Percentiles rank a stretch among this genome's conserved stretches.
Evolutionary conservation across 2,329 filamentous ascomycete genomes (phyloP).

Genomic region (Diplodia sapinea): DNA sequence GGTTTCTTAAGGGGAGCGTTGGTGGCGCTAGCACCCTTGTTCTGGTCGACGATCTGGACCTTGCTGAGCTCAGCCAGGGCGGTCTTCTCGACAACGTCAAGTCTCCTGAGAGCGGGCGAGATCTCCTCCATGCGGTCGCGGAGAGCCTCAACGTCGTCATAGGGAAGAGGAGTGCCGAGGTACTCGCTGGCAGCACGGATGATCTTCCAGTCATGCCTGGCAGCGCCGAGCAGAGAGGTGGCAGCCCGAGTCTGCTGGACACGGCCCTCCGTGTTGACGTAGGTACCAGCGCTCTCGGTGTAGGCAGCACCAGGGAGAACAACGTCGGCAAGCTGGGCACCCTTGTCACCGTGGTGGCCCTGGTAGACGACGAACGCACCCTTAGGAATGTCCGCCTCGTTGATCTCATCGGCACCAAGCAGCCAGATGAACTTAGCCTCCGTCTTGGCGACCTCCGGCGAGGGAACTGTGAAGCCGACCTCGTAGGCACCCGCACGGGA

Average conservation of each 20-base stretch:
- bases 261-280: conserved; percentile 96
- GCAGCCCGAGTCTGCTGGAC: conserved; percentile 93
- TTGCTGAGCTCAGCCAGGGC: conserved; percentile 75
- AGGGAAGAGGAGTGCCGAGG: conserved; percentile 82
- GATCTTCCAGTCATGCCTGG: conserved; percentile 98
- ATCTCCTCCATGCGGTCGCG: conserved; percentile 95
- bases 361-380: conserved; percentile 97
- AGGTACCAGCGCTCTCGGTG: conserved; percentile 95
- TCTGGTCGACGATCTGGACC: conserved; percentile 94
- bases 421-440: conserved; percentile 97
- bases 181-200: conserved; percentile 92
- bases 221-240: conserved; percentile 84
- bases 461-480: conserved; percentile 90
- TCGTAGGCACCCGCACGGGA: conserved; percentile 94
- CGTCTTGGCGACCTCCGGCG: conserved; percentile 77
- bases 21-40: conserved; percentile 80
- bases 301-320: conserved; percentile 94
- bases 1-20: conserved; percentile 79
- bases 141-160: conserved; percentile 88
- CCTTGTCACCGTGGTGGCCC: conserved; percentile 94
- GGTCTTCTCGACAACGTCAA: conserved; percentile 87
- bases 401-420: conserved; percentile 91
- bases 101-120: conserved; percentile 84
- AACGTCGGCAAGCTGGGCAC: conserved; percentile 90
- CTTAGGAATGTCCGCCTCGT: conserved; percentile 85